Evolutionary conservation across 208 protist genomes (phyloP).

Genomic region (Wallacemonas sp.): DNA sequence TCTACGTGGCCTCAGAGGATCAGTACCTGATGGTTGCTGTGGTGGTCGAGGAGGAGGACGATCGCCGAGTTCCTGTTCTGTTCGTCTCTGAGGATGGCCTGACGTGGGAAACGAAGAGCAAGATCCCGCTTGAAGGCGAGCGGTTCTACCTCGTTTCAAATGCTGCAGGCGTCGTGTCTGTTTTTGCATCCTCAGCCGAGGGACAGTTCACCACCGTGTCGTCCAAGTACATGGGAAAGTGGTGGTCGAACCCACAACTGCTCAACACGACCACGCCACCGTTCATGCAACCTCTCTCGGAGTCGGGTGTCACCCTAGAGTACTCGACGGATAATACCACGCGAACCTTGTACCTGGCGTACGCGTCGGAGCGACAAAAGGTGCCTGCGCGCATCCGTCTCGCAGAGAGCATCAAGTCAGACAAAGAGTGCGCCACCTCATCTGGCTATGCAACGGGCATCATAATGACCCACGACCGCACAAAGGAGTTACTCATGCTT

Average conservation of each 20-base stretch:
- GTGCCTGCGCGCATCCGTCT: neutral
- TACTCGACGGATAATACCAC: conserved; percentile 22
- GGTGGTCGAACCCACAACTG: conserved; percentile 37
- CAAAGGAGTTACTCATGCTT: conserved; percentile 19
- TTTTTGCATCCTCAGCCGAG: neutral
- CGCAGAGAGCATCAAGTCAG: neutral
- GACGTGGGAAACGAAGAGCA: conserved; percentile 29
- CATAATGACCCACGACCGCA: neutral
- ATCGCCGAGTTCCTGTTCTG: conserved; percentile 10
- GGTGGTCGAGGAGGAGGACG: conserved; percentile 24
- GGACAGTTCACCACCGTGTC: conserved; percentile 24
- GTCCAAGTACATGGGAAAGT: conserved; percentile 37
- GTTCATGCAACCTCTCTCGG: conserved; percentile 24
- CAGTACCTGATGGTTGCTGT: conserved; percentile 52
- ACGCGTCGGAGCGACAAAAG: neutral
- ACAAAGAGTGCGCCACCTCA: neutral
- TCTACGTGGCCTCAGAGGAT: conserved; percentile 32
- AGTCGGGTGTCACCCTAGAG: conserved; percentile 28
- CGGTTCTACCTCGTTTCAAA: neutral
- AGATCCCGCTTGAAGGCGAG: conserved; percentile 24
- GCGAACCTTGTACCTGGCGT: neutral
- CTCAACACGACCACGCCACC: conserved; percentile 40
- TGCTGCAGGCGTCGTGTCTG: neutral
- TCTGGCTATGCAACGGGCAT: conserved; percentile 2
- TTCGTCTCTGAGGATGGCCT: conserved; percentile 39